These are phyloP conservation scores for Saturnispora ahearnii DNA, from an alignment of 805 yeast species.

Conservation along the genomic window DNA sequence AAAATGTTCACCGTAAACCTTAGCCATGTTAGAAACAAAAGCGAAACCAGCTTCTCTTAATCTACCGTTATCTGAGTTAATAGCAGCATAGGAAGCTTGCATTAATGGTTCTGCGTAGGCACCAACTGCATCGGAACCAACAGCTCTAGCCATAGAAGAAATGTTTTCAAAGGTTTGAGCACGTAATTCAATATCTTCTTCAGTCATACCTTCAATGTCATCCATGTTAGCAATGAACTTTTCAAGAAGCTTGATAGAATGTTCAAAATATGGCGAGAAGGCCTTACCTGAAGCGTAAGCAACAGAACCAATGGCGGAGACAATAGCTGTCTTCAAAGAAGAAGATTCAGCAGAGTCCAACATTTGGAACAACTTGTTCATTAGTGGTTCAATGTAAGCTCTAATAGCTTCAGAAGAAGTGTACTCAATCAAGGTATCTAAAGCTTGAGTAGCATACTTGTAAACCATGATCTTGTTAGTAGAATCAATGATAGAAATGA, in stretches of 20 bases:
- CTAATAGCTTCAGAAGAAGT: slow-evolving; percentile 79
- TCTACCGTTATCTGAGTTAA: slow-evolving; percentile 70
- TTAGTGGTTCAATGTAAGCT: slow-evolving; percentile 75
- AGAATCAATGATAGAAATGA: slow-evolving; percentile 77
- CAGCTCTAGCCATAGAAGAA: slow-evolving; percentile 93
- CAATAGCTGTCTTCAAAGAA: slow-evolving; percentile 69
- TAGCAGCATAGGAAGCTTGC: slow-evolving; percentile 74
- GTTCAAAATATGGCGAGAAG: slow-evolving; percentile 77
- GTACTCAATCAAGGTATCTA: slow-evolving; percentile 87
- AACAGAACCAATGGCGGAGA: slow-evolving; percentile 93
- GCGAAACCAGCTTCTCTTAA: slow-evolving; percentile 93
- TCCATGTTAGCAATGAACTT: slow-evolving; percentile 66
- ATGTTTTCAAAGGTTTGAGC: slow-evolving; percentile 90
- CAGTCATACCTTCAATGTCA: slow-evolving; percentile 66
- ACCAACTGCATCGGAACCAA: slow-evolving; percentile 82
- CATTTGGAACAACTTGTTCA: slow-evolving; percentile 82
- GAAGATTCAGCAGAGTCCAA: slow-evolving; percentile 67
- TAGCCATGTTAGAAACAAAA: slow-evolving; percentile 87
- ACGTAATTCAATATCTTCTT: slow-evolving; percentile 83
- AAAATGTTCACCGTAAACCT: slow-evolving; percentile 87
- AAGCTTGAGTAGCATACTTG: slow-evolving; percentile 82
- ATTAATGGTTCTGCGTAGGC: slow-evolving; percentile 82
- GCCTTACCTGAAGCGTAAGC: slow-evolving; percentile 91
- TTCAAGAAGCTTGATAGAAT: slow-evolving; percentile 72
- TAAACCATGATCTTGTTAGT: slow-evolving; percentile 78